Conservation (phyloP, 768 basidiomycete genomes). For the Amanita phalloides region DNA sequence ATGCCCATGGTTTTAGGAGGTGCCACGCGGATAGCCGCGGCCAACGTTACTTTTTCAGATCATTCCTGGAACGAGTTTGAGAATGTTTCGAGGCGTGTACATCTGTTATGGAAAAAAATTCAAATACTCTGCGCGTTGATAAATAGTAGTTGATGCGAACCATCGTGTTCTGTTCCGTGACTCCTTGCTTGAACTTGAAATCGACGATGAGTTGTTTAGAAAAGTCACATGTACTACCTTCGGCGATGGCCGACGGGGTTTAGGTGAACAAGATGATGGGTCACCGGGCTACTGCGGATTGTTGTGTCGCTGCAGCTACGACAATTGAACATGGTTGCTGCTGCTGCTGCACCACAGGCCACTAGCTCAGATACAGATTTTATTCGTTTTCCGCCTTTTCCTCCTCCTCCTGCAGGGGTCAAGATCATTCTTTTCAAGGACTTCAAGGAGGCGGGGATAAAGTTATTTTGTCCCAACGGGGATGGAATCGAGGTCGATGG, state of each 20-base stretch:
- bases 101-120: too few relatives aligned
- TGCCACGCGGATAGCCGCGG: too few relatives aligned
- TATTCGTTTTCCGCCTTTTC: constrained; percentile 40
- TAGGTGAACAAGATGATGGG: not conserved
- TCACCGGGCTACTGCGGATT: not conserved
- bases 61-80: too few relatives aligned
- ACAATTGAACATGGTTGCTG: not conserved
- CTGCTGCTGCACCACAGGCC: not conserved
- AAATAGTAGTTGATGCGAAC: too few relatives aligned
- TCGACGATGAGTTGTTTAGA: too few relatives aligned
- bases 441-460: constrained; percentile 30
- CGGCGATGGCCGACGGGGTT: not conserved
- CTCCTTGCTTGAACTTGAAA: too few relatives aligned
- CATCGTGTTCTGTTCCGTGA: too few relatives aligned
- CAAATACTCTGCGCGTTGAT: too few relatives aligned
- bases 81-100: too few relatives aligned
- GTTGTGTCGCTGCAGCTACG: not conserved
- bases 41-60: too few relatives aligned
- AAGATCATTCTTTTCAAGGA: constrained; percentile 30
- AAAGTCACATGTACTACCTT: too few relatives aligned
- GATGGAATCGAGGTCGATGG: constrained; percentile 52
- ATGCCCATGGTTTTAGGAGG: too few relatives aligned
- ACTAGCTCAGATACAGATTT: constrained; percentile 5
- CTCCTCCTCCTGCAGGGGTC: constrained; percentile 26
- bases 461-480: not conserved